phyloP scores from a whole-genome alignment of 2,329 filamentous ascomycete species.

The Pyricularia pennisetigena region DNA sequence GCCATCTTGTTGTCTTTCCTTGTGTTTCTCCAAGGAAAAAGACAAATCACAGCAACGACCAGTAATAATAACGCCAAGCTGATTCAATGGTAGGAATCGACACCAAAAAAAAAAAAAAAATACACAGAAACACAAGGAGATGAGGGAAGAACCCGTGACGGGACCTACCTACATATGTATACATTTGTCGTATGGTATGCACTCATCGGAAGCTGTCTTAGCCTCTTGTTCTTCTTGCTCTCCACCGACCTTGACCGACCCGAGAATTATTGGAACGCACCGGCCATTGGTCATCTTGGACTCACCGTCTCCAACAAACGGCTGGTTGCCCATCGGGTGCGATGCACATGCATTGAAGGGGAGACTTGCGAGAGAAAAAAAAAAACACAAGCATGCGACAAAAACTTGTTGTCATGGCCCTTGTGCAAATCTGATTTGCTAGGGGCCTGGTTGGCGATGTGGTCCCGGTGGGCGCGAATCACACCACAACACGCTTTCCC shows the following conservation, averaged over 20 bases:
- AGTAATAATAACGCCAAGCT: not conserved
- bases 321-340: not conserved
- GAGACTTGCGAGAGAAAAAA: not conserved
- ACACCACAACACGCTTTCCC: conserved; percentile 2
- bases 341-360: not conserved
- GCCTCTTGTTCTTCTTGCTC: not conserved
- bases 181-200: not conserved
- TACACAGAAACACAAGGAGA: not conserved
- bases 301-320: not conserved
- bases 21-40: not conserved
- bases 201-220: not conserved
- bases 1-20: not conserved
- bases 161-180: not conserved
- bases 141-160: not conserved
- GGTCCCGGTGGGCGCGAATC: not conserved
- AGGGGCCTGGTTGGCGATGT: not conserved
- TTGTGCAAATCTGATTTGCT: not conserved
- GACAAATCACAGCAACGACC: not conserved
- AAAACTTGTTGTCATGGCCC: not conserved
- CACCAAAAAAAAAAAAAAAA: not conserved
- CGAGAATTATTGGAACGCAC: not conserved
- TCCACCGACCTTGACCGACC: not conserved
- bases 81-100: not conserved
- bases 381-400: not conserved
- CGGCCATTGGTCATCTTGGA: not conserved